Conservation (phyloP, 129 eudicot species). For the Smallanthus sonchifolius region DNA sequence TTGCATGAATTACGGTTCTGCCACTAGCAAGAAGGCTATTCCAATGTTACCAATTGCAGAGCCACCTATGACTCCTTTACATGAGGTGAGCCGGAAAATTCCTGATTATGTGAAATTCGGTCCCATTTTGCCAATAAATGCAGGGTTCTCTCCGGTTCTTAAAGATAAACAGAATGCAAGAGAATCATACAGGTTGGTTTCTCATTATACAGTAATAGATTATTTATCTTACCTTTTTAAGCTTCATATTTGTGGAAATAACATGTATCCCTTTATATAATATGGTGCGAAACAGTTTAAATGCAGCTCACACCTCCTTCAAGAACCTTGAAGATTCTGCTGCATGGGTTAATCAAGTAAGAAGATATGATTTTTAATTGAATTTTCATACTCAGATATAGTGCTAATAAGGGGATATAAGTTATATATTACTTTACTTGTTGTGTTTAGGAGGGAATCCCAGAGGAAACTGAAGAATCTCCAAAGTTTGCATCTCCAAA, state of each 20-base stretch:
- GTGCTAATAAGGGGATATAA: not conserved
- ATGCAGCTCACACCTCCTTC: conserved; percentile 27
- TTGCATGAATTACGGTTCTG: conserved; percentile 51
- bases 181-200: conserved; percentile 56
- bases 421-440: not conserved
- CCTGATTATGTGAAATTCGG: conserved; percentile 79
- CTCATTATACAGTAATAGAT: not conserved
- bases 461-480: conserved; percentile 43
- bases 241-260: not conserved
- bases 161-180: conserved; percentile 39
- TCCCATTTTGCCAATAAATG: conserved; percentile 78
- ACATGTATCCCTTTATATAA: not conserved
- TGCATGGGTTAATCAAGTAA: conserved; percentile 52
- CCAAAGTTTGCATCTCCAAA: conserved; percentile 48
- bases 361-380: conserved; percentile 9
- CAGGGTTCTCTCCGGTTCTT: conserved; percentile 63
- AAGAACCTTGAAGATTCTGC: conserved; percentile 47
- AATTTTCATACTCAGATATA: not conserved
- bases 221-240: not conserved
- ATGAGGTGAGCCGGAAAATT: conserved; percentile 61
- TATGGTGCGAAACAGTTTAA: conserved; percentile 41
- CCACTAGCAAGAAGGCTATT: conserved; percentile 42
- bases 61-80: conserved; percentile 83
- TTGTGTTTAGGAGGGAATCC: conserved; percentile 52
- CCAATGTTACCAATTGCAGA: conserved; percentile 84